Evolutionary conservation across 2,329 filamentous ascomycete genomes (phyloP), one percentile per base, ranked within the genome.

Genomic region (Fusarium clavum): DNA sequence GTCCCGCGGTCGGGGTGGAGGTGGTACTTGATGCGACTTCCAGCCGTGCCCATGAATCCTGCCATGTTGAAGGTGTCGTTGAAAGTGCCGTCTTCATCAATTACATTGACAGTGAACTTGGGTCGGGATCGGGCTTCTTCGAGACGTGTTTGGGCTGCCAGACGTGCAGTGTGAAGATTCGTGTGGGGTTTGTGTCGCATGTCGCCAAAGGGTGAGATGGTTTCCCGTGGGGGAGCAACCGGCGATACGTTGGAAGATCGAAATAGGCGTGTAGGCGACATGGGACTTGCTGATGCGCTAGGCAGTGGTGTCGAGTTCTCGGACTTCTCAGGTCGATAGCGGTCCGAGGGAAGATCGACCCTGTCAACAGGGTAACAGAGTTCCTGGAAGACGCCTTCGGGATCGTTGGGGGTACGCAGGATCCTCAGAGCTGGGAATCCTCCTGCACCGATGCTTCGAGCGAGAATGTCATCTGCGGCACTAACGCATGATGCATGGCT

Each of bases 321-420:
- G 14, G 67, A 47, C 10, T 59, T 57, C n/a, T 73, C 68, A 3
- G 47, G 25, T 22, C 80, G 81, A 74, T 83, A 85, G 24, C 83
- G 83, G 66, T 89, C 86, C 12, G 79, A 79, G 2, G 85, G 82
- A 24, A 86, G 80, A 43, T 88, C 84, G 22, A 87, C 81, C 30
- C 83, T 83, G 30, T 86, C 86, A 6, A 85, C 81, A 1, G 91
- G 91, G 45, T 85, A 86, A 77, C 92, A 94, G 2, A 94, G 83
- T 2, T 83, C 80, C 79, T 94, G 92, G 67, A 94, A 88, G 10
- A 87, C 72, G 27, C 91, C 92, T 8, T 92, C 87, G 2, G 90
- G 86, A 69, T 94, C 92, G 61, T 88, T 88, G 2, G 91, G 92
- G 0, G 88, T 83, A 57, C 92, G 87, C 20, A 94, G 79, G 3